Conservation (phyloP, 2,329 filamentous ascomycete species). For the Fusarium sp. region DNA sequence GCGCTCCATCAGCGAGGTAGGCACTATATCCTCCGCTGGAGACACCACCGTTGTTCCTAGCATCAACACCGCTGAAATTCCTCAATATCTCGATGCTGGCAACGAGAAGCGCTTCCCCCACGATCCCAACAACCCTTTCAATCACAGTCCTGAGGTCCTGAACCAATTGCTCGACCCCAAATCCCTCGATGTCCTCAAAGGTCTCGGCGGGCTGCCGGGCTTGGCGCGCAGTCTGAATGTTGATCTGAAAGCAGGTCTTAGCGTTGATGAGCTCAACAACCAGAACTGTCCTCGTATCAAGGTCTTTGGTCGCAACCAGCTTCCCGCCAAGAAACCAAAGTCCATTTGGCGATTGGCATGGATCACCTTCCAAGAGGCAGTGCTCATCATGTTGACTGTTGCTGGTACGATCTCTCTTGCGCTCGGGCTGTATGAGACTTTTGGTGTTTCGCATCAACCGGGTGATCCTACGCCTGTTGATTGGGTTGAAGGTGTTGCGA, state of each 20-base stretch:
- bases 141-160: background rate
- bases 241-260: slow-evolving; percentile 13
- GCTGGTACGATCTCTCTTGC: slow-evolving; percentile 17
- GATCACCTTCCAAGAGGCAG: slow-evolving; percentile 20
- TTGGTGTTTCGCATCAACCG: background rate
- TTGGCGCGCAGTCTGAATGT: slow-evolving; percentile 5
- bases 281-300: background rate
- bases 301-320: slow-evolving; percentile 5
- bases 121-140: slow-evolving; percentile 3
- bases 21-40: slow-evolving; percentile 1
- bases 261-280: slow-evolving; percentile 8
- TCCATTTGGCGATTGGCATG: slow-evolving; percentile 18
- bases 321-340: slow-evolving; percentile 16
- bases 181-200: slow-evolving; percentile 5
- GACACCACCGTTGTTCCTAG: slow-evolving; percentile 27
- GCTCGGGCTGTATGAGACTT: slow-evolving; percentile 11
- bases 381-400: slow-evolving; percentile 14
- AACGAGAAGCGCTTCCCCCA: background rate
- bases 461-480: slow-evolving; percentile 21
- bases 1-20: slow-evolving; percentile 25
- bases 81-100: slow-evolving; percentile 1
- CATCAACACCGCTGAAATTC: slow-evolving; percentile 1
- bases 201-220: slow-evolving; percentile 4
- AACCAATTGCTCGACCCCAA: slow-evolving; percentile 14
- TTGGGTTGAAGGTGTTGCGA: slow-evolving; percentile 21